These are phyloP conservation scores for Vicia villosa DNA, from an alignment of 306 rosid genomes.

Conservation along the genomic window DNA sequence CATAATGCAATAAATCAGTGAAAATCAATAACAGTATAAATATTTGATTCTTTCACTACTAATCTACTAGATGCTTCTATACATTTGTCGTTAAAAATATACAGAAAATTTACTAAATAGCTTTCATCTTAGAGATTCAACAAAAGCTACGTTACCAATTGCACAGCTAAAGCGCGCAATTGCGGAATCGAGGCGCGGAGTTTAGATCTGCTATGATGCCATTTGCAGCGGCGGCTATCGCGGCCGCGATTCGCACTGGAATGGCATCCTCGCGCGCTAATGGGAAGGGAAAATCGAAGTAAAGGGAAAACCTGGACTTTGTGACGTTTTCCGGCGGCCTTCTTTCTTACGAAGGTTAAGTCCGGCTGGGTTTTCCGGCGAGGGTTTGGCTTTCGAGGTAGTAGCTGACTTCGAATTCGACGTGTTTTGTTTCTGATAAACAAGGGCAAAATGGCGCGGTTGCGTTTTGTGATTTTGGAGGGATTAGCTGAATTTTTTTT, in stretches of 20 bases:
- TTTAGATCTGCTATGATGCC: not conserved
- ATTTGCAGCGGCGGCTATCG: no score
- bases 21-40: not conserved
- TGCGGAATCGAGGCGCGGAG: not conserved
- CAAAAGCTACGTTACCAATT: not conserved
- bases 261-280: not conserved
- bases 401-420: not conserved
- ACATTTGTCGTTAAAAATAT: no score
- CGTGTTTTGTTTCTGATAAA: not conserved
- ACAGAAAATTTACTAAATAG: no score
- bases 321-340: not conserved
- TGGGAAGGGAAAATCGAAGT: not conserved
- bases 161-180: not conserved
- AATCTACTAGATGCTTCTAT: slow-evolving; percentile 1
- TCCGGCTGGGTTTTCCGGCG: not conserved
- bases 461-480: not conserved
- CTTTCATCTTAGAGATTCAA: not conserved
- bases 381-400: not conserved
- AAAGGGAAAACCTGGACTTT: not conserved
- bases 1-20: not conserved
- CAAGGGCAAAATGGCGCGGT: not conserved
- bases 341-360: not conserved
- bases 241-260: not conserved
- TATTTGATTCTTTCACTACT: not conserved
- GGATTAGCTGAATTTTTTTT: not conserved